Evolutionary conservation across 140 eudicot species (phyloP), one percentile per base, ranked within the genome.

Genomic region (Bidens hawaiensis): DNA sequence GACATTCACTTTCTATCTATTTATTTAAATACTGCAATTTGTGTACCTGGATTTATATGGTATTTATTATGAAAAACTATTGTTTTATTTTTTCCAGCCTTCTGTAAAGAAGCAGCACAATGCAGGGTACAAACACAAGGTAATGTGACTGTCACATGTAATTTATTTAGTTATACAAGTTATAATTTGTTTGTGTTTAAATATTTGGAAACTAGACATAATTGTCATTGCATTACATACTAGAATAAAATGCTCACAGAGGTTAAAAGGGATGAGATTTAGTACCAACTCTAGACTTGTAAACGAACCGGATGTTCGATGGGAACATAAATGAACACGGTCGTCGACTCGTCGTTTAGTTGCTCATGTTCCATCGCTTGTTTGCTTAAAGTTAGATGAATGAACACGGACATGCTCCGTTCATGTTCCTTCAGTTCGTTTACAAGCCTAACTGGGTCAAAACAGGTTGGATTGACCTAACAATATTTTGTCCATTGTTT

Each of bases 101-200:
- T 88, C 96, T n/a, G 96, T 88, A 12, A 67, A 94, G 69, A 88
- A 88, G 79, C 96, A 88, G 79, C 96, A 88, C 51, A 88, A 88
- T 70, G 83, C 96, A 5, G 96, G 96, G 40, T 88, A 88, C 79
- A 88, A 88, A 71, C 96, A 88, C 78, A 88, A 88, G 96, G 96
- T 88, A 78, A n/a, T n/a, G n/a, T n/a, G n/a, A n/a, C 12, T 42
- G 15, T 31, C 4, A 18, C 30, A 14, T 60, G 6, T 17, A 40
- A 11, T 59, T 36, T n/a, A n/a, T n/a, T n/a, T 50, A 50, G 5
- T 50, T 50, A 50, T 50, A 8, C 56, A 50, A 11, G 16, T 21
- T 50, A 50, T 50, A 50, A 50, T 50, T 19, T 50, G 31, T 22
- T n/a, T 50, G 13, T 11, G 8, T 22, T 5, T 21, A 50, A 50